These are phyloP conservation scores for Sporisorium reilianum DNA, from an alignment of 1,284 basidiomycete species.

Conservation along the genomic window DNA sequence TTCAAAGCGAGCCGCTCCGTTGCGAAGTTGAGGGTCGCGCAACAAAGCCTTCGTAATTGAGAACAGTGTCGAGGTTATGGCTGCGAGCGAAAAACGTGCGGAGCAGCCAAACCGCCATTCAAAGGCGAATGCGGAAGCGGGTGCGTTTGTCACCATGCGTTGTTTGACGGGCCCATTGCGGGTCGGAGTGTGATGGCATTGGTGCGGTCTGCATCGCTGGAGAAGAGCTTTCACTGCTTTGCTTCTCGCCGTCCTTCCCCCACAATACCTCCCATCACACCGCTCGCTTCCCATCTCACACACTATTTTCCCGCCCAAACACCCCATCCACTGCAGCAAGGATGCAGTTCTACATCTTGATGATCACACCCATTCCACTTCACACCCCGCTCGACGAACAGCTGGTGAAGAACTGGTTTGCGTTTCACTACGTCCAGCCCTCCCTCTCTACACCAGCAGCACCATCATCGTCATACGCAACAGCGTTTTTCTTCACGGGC, in stretches of 20 bases:
- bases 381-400: background rate
- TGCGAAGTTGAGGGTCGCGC: no score
- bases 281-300: no score
- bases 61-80: background rate
- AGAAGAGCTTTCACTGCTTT: no score
- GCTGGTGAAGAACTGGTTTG: conserved; percentile 18
- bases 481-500: conserved; percentile 3
- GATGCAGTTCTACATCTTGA: conserved; percentile 14
- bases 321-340: no score
- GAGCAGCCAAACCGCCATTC: background rate
- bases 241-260: no score
- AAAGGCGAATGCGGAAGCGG: background rate
- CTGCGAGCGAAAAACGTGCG: background rate
- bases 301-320: no score
- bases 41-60: background rate
- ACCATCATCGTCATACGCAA: background rate
- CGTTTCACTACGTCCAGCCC: conserved; percentile 8
- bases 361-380: conserved; percentile 3
- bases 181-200: background rate
- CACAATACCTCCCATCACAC: no score
- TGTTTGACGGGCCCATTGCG: background rate
- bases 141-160: conserved; percentile 1
- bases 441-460: background rate
- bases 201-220: no score
- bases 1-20: background rate